Percentiles rank a stretch among this genome's conserved stretches.
phyloP scores from a whole-genome alignment of 2,329 filamentous ascomycete genomes.

The Lecanosticta acicola region DNA sequence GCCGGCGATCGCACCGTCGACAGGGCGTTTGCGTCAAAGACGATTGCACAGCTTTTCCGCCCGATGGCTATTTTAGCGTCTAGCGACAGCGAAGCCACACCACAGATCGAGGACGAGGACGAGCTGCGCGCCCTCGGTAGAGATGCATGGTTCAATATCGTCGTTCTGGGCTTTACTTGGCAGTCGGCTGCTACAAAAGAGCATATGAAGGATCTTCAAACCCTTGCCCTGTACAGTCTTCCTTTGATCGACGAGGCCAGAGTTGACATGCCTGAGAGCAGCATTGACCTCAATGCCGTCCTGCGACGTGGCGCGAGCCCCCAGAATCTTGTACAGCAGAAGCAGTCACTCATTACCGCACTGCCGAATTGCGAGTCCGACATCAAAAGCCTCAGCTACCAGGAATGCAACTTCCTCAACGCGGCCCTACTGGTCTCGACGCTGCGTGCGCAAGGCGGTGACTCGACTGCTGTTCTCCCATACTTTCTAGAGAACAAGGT shows the following conservation, averaged over 20 bases:
- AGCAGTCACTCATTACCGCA: conserved; percentile 66
- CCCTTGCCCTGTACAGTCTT: conserved; percentile 80
- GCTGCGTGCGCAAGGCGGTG: conserved; percentile 75
- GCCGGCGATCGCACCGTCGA: conserved; percentile 45
- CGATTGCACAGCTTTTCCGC: conserved; percentile 81
- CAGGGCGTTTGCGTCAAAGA: conserved; percentile 72
- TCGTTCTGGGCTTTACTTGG: conserved; percentile 82
- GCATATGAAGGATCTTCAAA: conserved; percentile 69
- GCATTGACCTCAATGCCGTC: conserved; percentile 93
- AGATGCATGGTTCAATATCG: conserved; percentile 97
- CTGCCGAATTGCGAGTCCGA: conserved; percentile 72
- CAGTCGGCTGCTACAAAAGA: conserved; percentile 67
- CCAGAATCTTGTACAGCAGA: conserved; percentile 73
- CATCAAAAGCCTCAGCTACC: conserved; percentile 76
- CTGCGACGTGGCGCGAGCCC: conserved; percentile 78
- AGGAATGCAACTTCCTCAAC: conserved; percentile 87
- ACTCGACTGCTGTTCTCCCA: conserved; percentile 80
- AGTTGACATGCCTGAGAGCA: conserved; percentile 85
- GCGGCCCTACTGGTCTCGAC: conserved; percentile 85
- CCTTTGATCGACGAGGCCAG: conserved; percentile 83
- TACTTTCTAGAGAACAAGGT: conserved; percentile 95
- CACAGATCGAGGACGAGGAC: conserved; percentile 45
- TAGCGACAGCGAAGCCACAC: conserved; percentile 43
- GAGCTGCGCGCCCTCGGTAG: conserved; percentile 56
- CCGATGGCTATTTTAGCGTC: conserved; percentile 84